phyloP scores from a whole-genome alignment of 176 grass and related monocot genomes.

The Triticum aestivum region DNA sequence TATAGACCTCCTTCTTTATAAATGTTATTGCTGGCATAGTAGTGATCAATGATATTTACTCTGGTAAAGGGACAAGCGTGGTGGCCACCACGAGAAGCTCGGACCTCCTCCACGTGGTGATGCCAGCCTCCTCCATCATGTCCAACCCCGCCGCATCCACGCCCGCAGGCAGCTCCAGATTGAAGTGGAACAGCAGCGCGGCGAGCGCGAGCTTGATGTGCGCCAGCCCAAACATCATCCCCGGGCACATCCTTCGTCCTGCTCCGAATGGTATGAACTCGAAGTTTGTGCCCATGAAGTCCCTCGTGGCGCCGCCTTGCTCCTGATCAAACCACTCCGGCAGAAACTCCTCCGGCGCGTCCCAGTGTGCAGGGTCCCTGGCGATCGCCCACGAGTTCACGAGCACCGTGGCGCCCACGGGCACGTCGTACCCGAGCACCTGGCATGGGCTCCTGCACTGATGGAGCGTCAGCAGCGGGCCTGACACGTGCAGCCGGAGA shows the following conservation, averaged over 20 bases:
- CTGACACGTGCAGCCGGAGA: slow-evolving; percentile 51
- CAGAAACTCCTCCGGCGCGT: slow-evolving; percentile 25
- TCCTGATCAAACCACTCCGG: slow-evolving; percentile 43
- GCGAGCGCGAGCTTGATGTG: slow-evolving; percentile 48
- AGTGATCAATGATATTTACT: not conserved
- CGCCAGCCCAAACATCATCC: slow-evolving; percentile 47
- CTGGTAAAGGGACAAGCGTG: not conserved
- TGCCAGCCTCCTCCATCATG: slow-evolving; percentile 36
- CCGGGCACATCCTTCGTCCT: slow-evolving; percentile 49
- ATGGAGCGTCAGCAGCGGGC: slow-evolving; percentile 30
- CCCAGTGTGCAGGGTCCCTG: slow-evolving; percentile 42
- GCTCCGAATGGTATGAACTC: slow-evolving; percentile 50
- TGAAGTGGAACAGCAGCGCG: slow-evolving; percentile 47
- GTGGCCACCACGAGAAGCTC: not conserved
- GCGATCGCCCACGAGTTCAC: slow-evolving; percentile 65
- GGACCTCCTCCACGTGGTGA: not conserved
- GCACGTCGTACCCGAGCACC: slow-evolving; percentile 44
- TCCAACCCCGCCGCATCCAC: slow-evolving; percentile 11
- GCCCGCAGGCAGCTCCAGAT: slow-evolving; percentile 26
- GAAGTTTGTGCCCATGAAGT: slow-evolving; percentile 50
- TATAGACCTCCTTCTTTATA: not conserved
- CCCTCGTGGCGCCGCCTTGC: not conserved
- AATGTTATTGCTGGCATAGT: not conserved
- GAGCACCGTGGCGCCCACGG: slow-evolving; percentile 14
- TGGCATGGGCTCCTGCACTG: slow-evolving; percentile 5